Evolutionary conservation across 305 asterid genomes (phyloP).

Genomic region (Rubia peregrina): DNA sequence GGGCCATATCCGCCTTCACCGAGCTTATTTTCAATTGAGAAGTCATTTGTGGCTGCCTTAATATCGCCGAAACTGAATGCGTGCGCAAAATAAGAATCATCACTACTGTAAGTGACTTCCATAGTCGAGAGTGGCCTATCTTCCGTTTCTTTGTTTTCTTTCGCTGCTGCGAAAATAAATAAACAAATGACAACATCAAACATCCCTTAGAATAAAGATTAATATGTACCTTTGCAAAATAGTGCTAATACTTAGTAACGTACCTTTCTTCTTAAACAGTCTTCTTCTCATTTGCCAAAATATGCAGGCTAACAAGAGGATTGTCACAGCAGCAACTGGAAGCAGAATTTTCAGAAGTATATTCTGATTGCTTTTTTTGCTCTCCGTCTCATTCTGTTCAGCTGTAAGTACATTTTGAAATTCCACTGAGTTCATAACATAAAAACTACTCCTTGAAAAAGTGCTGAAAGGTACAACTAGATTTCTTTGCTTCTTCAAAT

Average conservation of each 20-base stretch:
- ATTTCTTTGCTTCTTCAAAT: not conserved
- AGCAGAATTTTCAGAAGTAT: slow-evolving; percentile 13
- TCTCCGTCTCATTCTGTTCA: not conserved
- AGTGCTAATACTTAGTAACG: not conserved
- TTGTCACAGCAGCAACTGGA: not conserved
- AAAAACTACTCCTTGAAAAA: not conserved
- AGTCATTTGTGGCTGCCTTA: slow-evolving; percentile 18
- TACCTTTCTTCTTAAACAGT: slow-evolving; percentile 4
- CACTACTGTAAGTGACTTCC: not conserved
- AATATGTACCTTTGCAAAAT: not conserved
- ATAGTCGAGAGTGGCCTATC: not conserved
- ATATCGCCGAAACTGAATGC: slow-evolving; percentile 17
- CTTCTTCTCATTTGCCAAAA: slow-evolving; percentile 1
- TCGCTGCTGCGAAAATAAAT: not conserved
- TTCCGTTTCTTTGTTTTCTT: not conserved
- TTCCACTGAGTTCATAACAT: not conserved
- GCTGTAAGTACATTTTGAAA: slow-evolving; percentile 6
- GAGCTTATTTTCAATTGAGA: slow-evolving; percentile 20
- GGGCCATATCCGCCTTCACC: slow-evolving; percentile 27
- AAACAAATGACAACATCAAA: not conserved
- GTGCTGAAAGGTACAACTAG: not conserved
- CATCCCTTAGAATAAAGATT: not conserved
- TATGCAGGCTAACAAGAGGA: not conserved
- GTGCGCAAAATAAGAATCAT: slow-evolving; percentile 7
- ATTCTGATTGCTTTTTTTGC: not conserved